These are phyloP conservation scores for Corymbia citriodora DNA, from an alignment of 441 rosid species.

Conservation along the genomic window DNA sequence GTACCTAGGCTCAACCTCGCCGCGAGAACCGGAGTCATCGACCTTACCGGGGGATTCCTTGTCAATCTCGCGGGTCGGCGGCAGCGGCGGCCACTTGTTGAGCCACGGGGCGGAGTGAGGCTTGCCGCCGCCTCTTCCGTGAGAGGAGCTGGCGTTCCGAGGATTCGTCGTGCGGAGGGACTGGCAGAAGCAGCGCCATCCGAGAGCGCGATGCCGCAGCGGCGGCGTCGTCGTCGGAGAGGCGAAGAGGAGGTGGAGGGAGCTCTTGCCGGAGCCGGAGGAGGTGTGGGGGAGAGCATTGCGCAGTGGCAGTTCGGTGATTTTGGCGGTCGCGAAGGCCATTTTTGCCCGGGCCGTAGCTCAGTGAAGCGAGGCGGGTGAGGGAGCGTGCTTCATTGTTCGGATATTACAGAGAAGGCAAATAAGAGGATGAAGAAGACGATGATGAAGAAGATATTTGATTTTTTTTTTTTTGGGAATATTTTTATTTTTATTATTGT, in stretches of 20 bases:
- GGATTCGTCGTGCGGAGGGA: slow-evolving; percentile 34
- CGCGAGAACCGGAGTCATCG: not conserved
- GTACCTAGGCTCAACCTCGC: slow-evolving; percentile 17
- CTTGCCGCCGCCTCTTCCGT: slow-evolving; percentile 14
- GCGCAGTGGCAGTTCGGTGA: slow-evolving; percentile 67
- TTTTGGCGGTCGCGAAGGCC: slow-evolving; percentile 46
- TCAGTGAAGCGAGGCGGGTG: not conserved
- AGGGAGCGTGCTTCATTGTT: not conserved
- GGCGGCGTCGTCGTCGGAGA: slow-evolving; percentile 20
- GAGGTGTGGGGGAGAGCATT: slow-evolving; percentile 19
- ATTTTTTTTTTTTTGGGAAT: not conserved
- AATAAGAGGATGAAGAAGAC: not conserved
- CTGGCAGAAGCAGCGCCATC: slow-evolving; percentile 19
- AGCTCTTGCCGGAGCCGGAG: slow-evolving; percentile 24
- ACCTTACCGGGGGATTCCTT: slow-evolving; percentile 1
- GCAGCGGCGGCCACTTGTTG: slow-evolving; percentile 33
- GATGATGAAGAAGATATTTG: not conserved
- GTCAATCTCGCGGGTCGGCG: slow-evolving; percentile 7
- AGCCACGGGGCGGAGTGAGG: slow-evolving; percentile 46
- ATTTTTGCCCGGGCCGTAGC: slow-evolving; percentile 11
- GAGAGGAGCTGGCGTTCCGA: slow-evolving; percentile 15
- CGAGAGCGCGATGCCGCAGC: slow-evolving; percentile 16
- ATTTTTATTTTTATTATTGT: rapidly evolving
- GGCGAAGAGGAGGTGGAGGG: slow-evolving; percentile 25
- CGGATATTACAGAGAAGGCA: not conserved